Evolutionary conservation across 805 yeast genomes (phyloP).

Genomic region (Zygotorulaspora chibaensis): DNA sequence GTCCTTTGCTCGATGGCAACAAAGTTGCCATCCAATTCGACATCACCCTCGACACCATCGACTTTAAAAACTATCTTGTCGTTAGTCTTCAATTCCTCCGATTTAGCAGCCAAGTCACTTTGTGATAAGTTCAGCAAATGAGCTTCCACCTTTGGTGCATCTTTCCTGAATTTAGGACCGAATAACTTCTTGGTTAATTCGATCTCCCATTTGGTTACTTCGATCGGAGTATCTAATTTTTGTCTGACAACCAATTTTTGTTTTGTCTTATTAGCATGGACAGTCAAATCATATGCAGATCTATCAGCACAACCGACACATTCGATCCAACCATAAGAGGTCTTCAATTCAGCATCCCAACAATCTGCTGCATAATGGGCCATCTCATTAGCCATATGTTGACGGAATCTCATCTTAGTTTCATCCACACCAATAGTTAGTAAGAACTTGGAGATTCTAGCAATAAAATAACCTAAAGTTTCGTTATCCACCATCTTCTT

Average conservation of each 20-base stretch:
- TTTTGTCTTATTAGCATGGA: slow-evolving; percentile 91
- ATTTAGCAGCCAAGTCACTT: slow-evolving; percentile 74
- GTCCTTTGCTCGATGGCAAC: slow-evolving; percentile 73
- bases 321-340: slow-evolving; percentile 99
- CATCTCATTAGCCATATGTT: slow-evolving; percentile 98
- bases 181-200: slow-evolving; percentile 91
- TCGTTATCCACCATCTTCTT: slow-evolving; percentile 90
- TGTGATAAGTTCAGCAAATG: slow-evolving; percentile 74
- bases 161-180: slow-evolving; percentile 96
- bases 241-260: slow-evolving; percentile 94
- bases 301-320: slow-evolving; percentile 99
- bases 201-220: slow-evolving; percentile 78
- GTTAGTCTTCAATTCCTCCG: slow-evolving; percentile 56
- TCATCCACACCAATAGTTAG: slow-evolving; percentile 86
- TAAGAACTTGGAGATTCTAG: slow-evolving; percentile 84
- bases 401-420: slow-evolving; percentile 86
- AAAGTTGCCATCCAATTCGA: slow-evolving; percentile 70
- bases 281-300: slow-evolving; percentile 94
- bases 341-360: slow-evolving; percentile 97
- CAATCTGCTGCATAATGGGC: slow-evolving; percentile 99
- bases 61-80: slow-evolving; percentile 65
- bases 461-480: slow-evolving; percentile 95
- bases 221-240: slow-evolving; percentile 75
- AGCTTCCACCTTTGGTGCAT: slow-evolving; percentile 86
- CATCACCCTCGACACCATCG: slow-evolving; percentile 57